These are phyloP conservation scores for Raffaelea albimanens DNA, from an alignment of 2,329 filamentous ascomycete species.

Conservation along the genomic window DNA sequence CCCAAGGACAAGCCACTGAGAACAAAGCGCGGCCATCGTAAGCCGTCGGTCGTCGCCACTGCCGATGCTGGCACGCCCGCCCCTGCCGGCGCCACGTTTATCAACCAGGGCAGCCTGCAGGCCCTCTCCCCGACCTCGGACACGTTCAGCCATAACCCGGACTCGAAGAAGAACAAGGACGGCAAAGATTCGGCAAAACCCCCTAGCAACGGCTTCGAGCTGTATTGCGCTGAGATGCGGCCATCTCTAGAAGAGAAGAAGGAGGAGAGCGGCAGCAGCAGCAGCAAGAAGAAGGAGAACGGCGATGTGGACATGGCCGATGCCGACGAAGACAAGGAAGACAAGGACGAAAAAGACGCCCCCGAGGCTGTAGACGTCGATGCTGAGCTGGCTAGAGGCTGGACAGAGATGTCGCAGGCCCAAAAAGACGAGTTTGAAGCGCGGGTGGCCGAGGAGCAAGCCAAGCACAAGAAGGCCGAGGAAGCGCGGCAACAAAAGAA, in stretches of 20 bases:
- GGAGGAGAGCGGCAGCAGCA: slow-evolving; percentile 9
- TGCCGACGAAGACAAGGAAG: not conserved
- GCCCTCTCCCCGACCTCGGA: slow-evolving; percentile 41
- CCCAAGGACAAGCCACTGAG: slow-evolving; percentile 71
- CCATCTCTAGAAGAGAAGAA: slow-evolving; percentile 27
- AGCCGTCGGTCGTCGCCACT: slow-evolving; percentile 37
- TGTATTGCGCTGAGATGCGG: slow-evolving; percentile 43
- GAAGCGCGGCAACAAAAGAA: slow-evolving; percentile 20
- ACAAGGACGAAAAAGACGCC: not conserved
- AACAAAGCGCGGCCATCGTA: slow-evolving; percentile 63
- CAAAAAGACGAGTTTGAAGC: slow-evolving; percentile 40
- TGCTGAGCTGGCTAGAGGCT: slow-evolving; percentile 44
- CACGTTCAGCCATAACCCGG: slow-evolving; percentile 39
- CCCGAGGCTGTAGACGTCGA: slow-evolving; percentile 27
- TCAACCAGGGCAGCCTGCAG: slow-evolving; percentile 33
- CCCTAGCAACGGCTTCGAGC: slow-evolving; percentile 41
- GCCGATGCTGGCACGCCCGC: slow-evolving; percentile 27
- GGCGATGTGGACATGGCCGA: not conserved
- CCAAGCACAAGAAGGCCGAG: slow-evolving; percentile 33
- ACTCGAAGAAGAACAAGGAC: slow-evolving; percentile 20
- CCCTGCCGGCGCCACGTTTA: slow-evolving; percentile 30
- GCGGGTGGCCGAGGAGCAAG: slow-evolving; percentile 29
- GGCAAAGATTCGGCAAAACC: slow-evolving; percentile 32
- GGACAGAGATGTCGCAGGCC: slow-evolving; percentile 41
- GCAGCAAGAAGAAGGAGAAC: slow-evolving; percentile 13